Evolutionary conservation across 2,329 filamentous ascomycete genomes (phyloP).

Genomic region (Emydomyces testavorans): DNA sequence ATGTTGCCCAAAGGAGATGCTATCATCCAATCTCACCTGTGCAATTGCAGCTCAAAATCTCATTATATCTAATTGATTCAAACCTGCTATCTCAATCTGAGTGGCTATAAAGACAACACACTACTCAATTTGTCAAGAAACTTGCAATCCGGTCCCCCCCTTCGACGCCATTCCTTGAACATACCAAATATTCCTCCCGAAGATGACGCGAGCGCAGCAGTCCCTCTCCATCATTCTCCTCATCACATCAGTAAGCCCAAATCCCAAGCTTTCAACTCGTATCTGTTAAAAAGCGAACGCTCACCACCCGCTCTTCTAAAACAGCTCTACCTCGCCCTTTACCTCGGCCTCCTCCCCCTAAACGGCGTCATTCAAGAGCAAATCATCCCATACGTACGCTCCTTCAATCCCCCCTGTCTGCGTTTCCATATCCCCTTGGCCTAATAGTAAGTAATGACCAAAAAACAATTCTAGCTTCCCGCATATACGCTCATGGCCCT

Average conservation of each 20-base stretch:
- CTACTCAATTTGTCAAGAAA: too few species aligned
- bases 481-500: conserved; percentile 88
- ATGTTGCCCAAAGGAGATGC: too few species aligned
- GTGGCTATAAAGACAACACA: too few species aligned
- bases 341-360: conserved; percentile 70
- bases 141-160: too few species aligned
- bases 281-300: not conserved
- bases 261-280: not conserved
- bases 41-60: too few species aligned
- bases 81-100: too few species aligned
- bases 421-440: not conserved
- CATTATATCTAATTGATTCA: too few species aligned
- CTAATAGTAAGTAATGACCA: not conserved
- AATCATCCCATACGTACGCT: conserved; percentile 73
- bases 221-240: conserved; percentile 80
- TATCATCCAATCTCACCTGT: too few species aligned
- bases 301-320: not conserved
- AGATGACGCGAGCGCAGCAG: conserved; percentile 89
- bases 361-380: conserved; percentile 67
- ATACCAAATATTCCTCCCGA: not conserved
- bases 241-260: conserved; percentile 62
- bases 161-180: not conserved
- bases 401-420: not conserved
- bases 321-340: conserved; percentile 80
- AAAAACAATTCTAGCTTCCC: conserved; percentile 52